Percentiles rank a stretch among this genome's conserved stretches.
phyloP scores from a whole-genome alignment of 2,329 filamentous ascomycete species.

The Iodosphaeria phyllophila region DNA sequence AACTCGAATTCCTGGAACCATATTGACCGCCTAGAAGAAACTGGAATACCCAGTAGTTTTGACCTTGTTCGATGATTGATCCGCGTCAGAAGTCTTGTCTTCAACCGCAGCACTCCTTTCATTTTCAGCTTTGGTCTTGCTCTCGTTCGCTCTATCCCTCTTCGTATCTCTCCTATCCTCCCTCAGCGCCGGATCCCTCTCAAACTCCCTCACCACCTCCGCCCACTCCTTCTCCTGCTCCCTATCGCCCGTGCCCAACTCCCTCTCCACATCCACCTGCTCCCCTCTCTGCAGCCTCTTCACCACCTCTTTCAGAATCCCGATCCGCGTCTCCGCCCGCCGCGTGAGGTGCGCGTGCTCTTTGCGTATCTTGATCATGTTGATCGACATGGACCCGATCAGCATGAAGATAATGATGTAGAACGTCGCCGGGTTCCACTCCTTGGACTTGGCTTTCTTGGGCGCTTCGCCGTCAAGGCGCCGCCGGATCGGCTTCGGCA shows the following conservation, averaged over 20 bases:
- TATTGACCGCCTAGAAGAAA: conserved; percentile 24
- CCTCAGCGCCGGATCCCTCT: conserved; percentile 34
- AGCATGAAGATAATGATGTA: conserved; percentile 69
- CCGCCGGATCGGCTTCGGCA: conserved; percentile 47
- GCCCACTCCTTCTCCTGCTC: conserved; percentile 74
- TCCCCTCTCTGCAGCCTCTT: conserved; percentile 52
- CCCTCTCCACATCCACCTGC: conserved; percentile 67
- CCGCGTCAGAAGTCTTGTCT: conserved; percentile 3
- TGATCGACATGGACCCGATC: conserved; percentile 90
- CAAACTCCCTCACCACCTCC: conserved; percentile 51
- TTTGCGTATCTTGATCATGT: conserved; percentile 67
- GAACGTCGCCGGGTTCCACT: conserved; percentile 68
- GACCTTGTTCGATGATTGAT: conserved; percentile 7
- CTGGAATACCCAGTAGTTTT: conserved; percentile 18
- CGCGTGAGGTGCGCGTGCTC: conserved; percentile 56
- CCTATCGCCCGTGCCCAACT: conserved; percentile 60
- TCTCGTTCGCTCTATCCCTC: conserved; percentile 20
- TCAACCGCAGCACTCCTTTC: conserved; percentile 6
- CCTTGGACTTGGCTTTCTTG: conserved; percentile 31
- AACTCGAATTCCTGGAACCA: not conserved
- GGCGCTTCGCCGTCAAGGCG: conserved; percentile 11
- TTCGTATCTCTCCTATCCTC: conserved; percentile 22
- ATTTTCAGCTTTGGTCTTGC: conserved; percentile 9
- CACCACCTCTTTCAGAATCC: conserved; percentile 55
- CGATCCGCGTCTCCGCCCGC: conserved; percentile 63